Conservation (phyloP, 2,329 filamentous ascomycete genomes). For the Nigrograna mackinnonii region DNA sequence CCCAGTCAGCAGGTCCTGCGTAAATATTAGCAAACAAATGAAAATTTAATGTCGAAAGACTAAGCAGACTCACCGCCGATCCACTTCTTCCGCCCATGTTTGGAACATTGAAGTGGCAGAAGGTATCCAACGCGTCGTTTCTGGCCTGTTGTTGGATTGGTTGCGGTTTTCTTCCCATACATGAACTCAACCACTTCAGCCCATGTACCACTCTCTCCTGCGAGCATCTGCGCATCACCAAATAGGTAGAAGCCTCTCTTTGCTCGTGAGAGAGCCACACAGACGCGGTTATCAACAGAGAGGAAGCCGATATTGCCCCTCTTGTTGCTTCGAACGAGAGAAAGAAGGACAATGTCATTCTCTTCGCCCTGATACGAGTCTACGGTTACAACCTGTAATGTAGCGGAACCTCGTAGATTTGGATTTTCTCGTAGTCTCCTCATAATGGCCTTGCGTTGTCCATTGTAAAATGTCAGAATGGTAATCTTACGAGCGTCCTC, state of each 20-base stretch:
- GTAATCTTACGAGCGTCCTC: slow-evolving; percentile 67
- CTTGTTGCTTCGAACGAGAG: slow-evolving; percentile 73
- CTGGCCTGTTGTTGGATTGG: slow-evolving; percentile 16
- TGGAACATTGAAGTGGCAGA: slow-evolving; percentile 66
- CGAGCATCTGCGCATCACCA: slow-evolving; percentile 67
- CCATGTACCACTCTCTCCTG: slow-evolving; percentile 55
- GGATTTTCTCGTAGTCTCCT: slow-evolving; percentile 48
- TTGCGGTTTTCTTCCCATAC: slow-evolving; percentile 32
- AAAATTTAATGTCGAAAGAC: background rate
- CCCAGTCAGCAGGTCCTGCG: slow-evolving; percentile 26
- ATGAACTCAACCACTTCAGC: slow-evolving; percentile 54
- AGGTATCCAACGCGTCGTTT: slow-evolving; percentile 49
- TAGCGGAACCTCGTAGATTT: slow-evolving; percentile 38
- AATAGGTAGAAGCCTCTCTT: slow-evolving; percentile 83
- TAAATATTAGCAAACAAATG: background rate
- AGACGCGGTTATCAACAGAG: slow-evolving; percentile 64
- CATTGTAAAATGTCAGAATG: slow-evolving; percentile 85
- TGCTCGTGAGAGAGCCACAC: slow-evolving; percentile 70
- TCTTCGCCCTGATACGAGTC: slow-evolving; percentile 93
- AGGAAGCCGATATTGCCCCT: slow-evolving; percentile 72
- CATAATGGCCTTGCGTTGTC: slow-evolving; percentile 71
- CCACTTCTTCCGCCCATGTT: slow-evolving; percentile 57
- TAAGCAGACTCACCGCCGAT: slow-evolving; percentile 49
- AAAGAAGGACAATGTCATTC: slow-evolving; percentile 81
- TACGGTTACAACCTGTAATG: slow-evolving; percentile 72